Percentiles rank a stretch among this genome's conserved stretches.
These are phyloP conservation scores for Solanum sparsipilum DNA, from an alignment of 257 asterid species.

Conservation along the genomic window DNA sequence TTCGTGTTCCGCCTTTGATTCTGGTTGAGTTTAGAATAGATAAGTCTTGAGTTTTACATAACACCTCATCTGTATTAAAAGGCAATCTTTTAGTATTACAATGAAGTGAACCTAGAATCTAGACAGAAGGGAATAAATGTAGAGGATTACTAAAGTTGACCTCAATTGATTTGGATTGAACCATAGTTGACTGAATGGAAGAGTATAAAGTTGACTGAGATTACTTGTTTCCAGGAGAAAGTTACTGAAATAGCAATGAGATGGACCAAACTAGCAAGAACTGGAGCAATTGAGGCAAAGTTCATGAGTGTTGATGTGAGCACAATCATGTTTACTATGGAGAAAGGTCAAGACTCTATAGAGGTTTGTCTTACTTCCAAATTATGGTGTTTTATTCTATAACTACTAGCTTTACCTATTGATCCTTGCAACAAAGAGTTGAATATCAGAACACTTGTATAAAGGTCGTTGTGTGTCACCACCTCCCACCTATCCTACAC, in stretches of 20 bases:
- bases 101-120: not conserved
- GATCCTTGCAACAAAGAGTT: not conserved
- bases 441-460: not conserved
- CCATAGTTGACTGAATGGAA: not conserved
- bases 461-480: not conserved
- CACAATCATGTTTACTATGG: constrained; percentile 87
- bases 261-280: constrained; percentile 79
- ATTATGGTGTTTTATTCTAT: not conserved
- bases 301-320: constrained; percentile 62
- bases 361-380: constrained; percentile 33
- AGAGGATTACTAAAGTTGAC: not conserved
- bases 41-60: not conserved
- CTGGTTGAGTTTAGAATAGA: not conserved
- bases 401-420: not conserved
- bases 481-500: not conserved
- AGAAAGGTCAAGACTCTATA: constrained; percentile 63
- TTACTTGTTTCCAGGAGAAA: constrained; percentile 31
- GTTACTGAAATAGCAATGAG: constrained; percentile 69
- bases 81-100: not conserved
- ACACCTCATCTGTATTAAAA: not conserved
- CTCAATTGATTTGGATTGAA: not conserved
- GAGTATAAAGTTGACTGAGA: not conserved
- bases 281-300: constrained; percentile 73
- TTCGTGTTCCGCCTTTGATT: not conserved
- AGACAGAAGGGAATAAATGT: not conserved